These are phyloP conservation scores for Urtica urens DNA, from an alignment of 306 rosid genomes.

Conservation along the genomic window DNA sequence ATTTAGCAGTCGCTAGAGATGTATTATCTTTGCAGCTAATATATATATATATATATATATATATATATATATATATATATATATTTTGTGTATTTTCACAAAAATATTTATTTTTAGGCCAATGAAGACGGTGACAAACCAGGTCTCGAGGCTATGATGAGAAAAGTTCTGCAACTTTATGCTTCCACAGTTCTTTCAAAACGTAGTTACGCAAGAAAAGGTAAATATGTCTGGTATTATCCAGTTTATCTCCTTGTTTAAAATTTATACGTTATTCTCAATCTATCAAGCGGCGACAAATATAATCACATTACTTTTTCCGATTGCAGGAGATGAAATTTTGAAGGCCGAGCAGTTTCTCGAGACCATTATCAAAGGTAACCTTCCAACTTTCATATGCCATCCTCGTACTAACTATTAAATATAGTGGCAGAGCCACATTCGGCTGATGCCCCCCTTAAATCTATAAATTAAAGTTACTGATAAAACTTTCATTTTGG, in stretches of 20 bases:
- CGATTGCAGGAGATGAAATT: slow-evolving; percentile 55
- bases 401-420: too few species aligned
- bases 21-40: too few species aligned
- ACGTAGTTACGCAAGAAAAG: slow-evolving; percentile 72
- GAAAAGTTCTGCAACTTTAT: slow-evolving; percentile 84
- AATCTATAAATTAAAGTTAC: too few species aligned
- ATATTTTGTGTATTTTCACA: slow-evolving; percentile 2
- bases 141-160: slow-evolving; percentile 92
- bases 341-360: slow-evolving; percentile 78
- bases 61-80: background rate
- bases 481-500: too few species aligned
- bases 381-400: too few species aligned
- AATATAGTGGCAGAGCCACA: too few species aligned
- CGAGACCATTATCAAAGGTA: slow-evolving; percentile 79
- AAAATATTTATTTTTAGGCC: slow-evolving; percentile 46
- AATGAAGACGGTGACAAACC: slow-evolving; percentile 96
- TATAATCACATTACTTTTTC: slow-evolving; percentile 10
- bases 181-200: slow-evolving; percentile 80
- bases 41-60: slow-evolving; percentile 8
- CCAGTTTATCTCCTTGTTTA: background rate
- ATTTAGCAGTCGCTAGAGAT: too few species aligned
- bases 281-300: slow-evolving; percentile 6
- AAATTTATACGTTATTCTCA: slow-evolving; percentile 5
- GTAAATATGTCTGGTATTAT: slow-evolving; percentile 14
- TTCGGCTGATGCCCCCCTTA: too few species aligned